A percentile compares a stretch with the other conserved stretches of the same genome.
Conservation (phyloP, 2,329 filamentous ascomycete species). For the Aspergillus aculeatus region DNA sequence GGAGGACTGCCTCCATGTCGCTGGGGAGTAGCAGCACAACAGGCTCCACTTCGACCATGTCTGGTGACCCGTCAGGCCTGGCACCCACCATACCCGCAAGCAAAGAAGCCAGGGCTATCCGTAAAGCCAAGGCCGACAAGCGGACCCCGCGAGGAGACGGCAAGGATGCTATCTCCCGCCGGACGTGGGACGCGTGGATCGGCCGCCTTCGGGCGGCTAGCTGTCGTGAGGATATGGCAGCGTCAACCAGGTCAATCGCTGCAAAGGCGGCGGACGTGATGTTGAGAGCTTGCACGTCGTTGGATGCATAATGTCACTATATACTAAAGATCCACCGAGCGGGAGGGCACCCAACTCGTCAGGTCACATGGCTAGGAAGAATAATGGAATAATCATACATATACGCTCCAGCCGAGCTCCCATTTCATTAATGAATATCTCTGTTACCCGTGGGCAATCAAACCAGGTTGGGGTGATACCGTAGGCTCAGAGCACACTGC, state of each 20-base stretch:
- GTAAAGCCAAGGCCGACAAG: no score
- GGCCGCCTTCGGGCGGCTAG: conserved; percentile 15
- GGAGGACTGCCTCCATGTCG: background rate
- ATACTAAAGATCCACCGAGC: no score
- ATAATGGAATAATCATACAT: no score
- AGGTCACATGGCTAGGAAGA: no score
- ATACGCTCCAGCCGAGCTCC: no score
- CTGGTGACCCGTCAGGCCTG: background rate
- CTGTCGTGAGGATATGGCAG: conserved; percentile 19
- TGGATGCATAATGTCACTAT: background rate
- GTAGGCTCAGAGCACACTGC: no score
- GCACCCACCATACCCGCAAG: background rate
- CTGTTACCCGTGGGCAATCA: no score
- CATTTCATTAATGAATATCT: no score
- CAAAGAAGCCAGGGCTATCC: background rate
- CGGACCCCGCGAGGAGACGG: background rate
- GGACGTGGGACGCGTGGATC: conserved; percentile 20
- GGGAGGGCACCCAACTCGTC: no score
- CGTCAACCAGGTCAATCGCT: conserved; percentile 19
- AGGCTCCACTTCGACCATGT: background rate
- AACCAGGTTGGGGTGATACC: no score
- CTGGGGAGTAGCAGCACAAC: background rate
- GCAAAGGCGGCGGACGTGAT: conserved; percentile 24
- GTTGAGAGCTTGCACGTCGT: conserved; percentile 13
- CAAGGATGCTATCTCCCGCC: conserved; percentile 5